Evolutionary conservation across 2,329 filamentous ascomycete species (phyloP).

Genomic region (Trichoderma arundinaceum): DNA sequence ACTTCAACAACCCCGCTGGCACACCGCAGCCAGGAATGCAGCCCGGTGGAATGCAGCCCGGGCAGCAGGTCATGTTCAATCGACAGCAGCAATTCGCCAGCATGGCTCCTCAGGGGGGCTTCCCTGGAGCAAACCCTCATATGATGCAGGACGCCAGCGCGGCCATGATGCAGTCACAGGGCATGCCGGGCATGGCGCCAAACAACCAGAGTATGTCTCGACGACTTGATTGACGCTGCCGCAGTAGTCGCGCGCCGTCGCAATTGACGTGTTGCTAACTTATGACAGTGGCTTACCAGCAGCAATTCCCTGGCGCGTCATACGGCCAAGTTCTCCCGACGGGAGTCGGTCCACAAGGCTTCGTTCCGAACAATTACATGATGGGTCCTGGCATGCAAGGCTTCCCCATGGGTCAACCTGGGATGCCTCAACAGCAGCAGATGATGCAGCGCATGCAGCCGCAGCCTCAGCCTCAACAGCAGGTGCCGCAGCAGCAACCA

Average conservation of each 20-base stretch:
- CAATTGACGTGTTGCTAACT: conserved; percentile 32
- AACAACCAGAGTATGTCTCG: conserved; percentile 65
- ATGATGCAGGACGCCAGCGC: conserved; percentile 62
- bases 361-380: conserved; percentile 53
- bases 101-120: conserved; percentile 59
- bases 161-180: conserved; percentile 68
- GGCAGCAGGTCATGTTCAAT: conserved; percentile 65
- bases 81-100: conserved; percentile 59
- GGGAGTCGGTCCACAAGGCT: conserved; percentile 59
- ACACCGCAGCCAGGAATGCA: conserved; percentile 45
- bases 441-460: conserved; percentile 53
- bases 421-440: conserved; percentile 54
- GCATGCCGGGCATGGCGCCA: conserved; percentile 63
- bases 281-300: conserved; percentile 62
- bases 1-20: conserved; percentile 57
- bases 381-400: conserved; percentile 60
- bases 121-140: conserved; percentile 58
- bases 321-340: conserved; percentile 61
- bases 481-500: conserved; percentile 40
- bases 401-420: conserved; percentile 60
- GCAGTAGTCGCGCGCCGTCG: conserved; percentile 1
- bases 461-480: conserved; percentile 43
- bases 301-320: conserved; percentile 62
- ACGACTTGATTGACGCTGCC: neutral
- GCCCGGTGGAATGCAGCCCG: conserved; percentile 46